Evolutionary conservation across 2,329 filamentous ascomycete genomes (phyloP).

Genomic region (Pseudogymnoascus sp.): DNA sequence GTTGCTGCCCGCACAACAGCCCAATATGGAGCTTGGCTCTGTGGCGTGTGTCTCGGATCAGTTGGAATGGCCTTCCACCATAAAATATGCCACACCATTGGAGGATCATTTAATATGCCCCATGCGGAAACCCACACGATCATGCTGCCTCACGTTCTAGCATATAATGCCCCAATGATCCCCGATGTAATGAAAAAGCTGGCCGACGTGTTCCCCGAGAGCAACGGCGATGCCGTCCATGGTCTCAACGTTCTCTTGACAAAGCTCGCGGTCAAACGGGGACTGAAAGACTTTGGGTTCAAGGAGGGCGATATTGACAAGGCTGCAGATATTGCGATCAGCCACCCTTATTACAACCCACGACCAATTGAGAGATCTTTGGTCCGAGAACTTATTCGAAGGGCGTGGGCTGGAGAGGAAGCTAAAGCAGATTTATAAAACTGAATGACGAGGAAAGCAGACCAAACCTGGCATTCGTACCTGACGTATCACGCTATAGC

Average conservation of each 20-base stretch:
- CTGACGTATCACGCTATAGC: neutral
- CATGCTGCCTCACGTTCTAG: slow-evolving; percentile 54
- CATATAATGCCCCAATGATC: slow-evolving; percentile 53
- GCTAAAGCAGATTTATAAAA: slow-evolving; percentile 44
- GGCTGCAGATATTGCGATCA: slow-evolving; percentile 51
- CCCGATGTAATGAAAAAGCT: slow-evolving; percentile 46
- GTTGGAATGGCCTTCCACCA: slow-evolving; percentile 60
- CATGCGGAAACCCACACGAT: slow-evolving; percentile 61
- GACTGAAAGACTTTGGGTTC: slow-evolving; percentile 49
- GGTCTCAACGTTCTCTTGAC: slow-evolving; percentile 49
- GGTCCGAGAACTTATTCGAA: slow-evolving; percentile 49
- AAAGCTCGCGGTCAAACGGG: slow-evolving; percentile 47
- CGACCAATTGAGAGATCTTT: slow-evolving; percentile 43
- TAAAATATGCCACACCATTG: slow-evolving; percentile 60
- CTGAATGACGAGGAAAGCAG: neutral
- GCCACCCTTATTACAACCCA: slow-evolving; percentile 52
- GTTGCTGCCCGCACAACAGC: slow-evolving; percentile 44
- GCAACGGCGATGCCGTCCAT: slow-evolving; percentile 49
- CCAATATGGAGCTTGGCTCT: slow-evolving; percentile 59
- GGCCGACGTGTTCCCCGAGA: slow-evolving; percentile 46
- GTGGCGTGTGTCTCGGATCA: slow-evolving; percentile 51
- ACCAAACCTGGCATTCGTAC: neutral
- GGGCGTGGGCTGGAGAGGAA: slow-evolving; percentile 54
- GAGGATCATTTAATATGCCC: slow-evolving; percentile 55
- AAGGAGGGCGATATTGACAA: slow-evolving; percentile 54